Percentiles rank a stretch among this genome's conserved stretches.
Evolutionary conservation across 768 basidiomycete genomes (phyloP).

Genomic region (Mycena latifolia): DNA sequence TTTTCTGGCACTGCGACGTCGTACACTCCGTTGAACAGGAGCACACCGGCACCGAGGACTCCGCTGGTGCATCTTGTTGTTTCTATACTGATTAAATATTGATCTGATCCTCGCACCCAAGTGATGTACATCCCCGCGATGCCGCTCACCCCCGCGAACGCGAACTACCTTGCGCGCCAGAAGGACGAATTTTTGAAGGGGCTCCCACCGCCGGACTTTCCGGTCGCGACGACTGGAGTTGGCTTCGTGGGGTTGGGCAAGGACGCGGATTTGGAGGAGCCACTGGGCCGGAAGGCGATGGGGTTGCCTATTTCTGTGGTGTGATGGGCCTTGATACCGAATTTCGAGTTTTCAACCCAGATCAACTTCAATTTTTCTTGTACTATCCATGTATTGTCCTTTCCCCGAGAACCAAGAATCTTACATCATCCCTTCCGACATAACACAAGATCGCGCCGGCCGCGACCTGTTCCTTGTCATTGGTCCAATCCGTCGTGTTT

Average conservation of each 20-base stretch:
- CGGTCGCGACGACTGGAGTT: conserved; percentile 54
- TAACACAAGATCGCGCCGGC: too few species aligned
- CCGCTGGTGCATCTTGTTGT: conserved; percentile 50
- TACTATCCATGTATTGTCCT: too few species aligned
- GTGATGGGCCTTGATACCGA: conserved; percentile 9
- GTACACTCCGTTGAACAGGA: conserved; percentile 48
- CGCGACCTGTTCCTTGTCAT: too few species aligned
- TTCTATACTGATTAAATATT: not conserved
- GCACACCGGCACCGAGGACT: conserved; percentile 60
- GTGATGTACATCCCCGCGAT: conserved; percentile 88
- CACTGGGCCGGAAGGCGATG: conserved; percentile 55
- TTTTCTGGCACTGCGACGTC: conserved; percentile 71
- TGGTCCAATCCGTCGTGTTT: too few species aligned
- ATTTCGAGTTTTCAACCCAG: not conserved
- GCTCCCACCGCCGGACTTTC: conserved; percentile 80
- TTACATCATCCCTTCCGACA: too few species aligned
- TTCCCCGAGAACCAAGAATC: too few species aligned
- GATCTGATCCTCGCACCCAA: conserved; percentile 44
- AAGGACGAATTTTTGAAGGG: conserved; percentile 70
- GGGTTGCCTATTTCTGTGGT: conserved; percentile 48
- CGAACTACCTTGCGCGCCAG: conserved; percentile 72
- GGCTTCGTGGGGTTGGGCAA: conserved; percentile 50
- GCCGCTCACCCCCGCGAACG: conserved; percentile 73
- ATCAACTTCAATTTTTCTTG: too few species aligned
- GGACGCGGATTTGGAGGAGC: conserved; percentile 50